These are phyloP conservation scores for Aspergillus haitiensis DNA, from an alignment of 495 filamentous ascomycete species.

Conservation along the genomic window DNA sequence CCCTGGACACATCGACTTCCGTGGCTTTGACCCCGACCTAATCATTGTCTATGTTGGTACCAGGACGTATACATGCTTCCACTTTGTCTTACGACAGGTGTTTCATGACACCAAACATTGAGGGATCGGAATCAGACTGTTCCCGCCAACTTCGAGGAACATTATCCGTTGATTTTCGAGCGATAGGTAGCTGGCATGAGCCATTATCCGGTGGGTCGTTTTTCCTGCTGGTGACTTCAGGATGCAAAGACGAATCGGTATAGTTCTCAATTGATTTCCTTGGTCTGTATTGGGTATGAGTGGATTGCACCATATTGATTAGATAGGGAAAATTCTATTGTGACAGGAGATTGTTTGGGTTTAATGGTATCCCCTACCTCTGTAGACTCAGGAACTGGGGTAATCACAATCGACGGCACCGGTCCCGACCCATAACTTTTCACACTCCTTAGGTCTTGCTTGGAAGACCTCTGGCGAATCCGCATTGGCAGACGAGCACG, in stretches of 20 bases:
- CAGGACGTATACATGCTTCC: background rate
- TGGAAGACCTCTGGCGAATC: constrained; percentile 5
- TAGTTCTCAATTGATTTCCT: constrained; percentile 10
- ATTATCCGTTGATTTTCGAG: constrained; percentile 4
- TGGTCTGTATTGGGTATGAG: constrained; percentile 4
- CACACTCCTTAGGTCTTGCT: background rate
- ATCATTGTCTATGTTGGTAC: constrained; percentile 8
- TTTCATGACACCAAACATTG: constrained; percentile 16
- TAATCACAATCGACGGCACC: constrained; percentile 18
- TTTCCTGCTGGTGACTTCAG: constrained; percentile 14
- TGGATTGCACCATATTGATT: constrained; percentile 6
- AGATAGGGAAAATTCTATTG: background rate
- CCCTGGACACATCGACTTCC: background rate
- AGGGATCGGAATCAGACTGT: background rate
- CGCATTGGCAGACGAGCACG: constrained; percentile 18
- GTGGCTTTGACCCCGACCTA: constrained; percentile 7
- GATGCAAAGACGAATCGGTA: constrained; percentile 10
- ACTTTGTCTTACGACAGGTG: constrained; percentile 10
- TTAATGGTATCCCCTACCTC: constrained; percentile 6
- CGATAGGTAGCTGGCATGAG: background rate
- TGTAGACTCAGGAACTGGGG: constrained; percentile 14
- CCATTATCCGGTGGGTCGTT: constrained; percentile 9
- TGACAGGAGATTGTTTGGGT: background rate
- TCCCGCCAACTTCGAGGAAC: constrained; percentile 11
- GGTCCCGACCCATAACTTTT: constrained; percentile 10